Evolutionary conservation across 352 stramenopile species (phyloP).

Genomic region (Phytophthora meadii): DNA sequence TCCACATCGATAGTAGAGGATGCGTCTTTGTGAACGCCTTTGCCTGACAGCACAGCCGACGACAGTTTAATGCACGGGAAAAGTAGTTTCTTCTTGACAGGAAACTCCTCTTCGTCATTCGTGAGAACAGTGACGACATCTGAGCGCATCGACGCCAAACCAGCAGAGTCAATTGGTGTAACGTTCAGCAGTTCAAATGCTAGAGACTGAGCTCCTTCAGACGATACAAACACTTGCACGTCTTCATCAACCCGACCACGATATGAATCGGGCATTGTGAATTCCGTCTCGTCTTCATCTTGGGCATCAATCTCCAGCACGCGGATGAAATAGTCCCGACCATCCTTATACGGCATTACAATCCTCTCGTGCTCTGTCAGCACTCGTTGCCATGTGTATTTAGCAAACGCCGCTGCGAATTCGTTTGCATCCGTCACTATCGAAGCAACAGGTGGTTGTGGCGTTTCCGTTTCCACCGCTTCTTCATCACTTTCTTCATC

Average conservation of each 20-base stretch:
- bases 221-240: slow-evolving; percentile 62
- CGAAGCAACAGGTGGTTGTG: slow-evolving; percentile 1
- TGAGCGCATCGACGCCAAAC: slow-evolving; percentile 52
- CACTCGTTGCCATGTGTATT: slow-evolving; percentile 61
- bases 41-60: slow-evolving; percentile 77
- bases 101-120: slow-evolving; percentile 90
- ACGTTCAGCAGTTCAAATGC: slow-evolving; percentile 57
- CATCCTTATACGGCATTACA: slow-evolving; percentile 60
- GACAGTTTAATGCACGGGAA: slow-evolving; percentile 91
- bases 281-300: slow-evolving; percentile 80
- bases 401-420: slow-evolving; percentile 65
- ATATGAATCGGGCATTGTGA: slow-evolving; percentile 87
- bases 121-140: slow-evolving; percentile 83
- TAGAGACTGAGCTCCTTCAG: slow-evolving; percentile 46
- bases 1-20: slow-evolving; percentile 71
- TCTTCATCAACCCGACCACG: slow-evolving; percentile 70
- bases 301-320: slow-evolving; percentile 75
- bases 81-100: slow-evolving; percentile 89
- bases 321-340: slow-evolving; percentile 69
- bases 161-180: slow-evolving; percentile 23
- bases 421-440: slow-evolving; percentile 55
- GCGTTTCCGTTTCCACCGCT: slow-evolving; percentile 3
- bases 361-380: slow-evolving; percentile 84
- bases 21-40: slow-evolving; percentile 75
- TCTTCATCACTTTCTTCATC: slow-evolving; percentile 22